Evolutionary conservation across 148 eudicot genomes (phyloP).

Genomic region (Spergularia bocconei): DNA sequence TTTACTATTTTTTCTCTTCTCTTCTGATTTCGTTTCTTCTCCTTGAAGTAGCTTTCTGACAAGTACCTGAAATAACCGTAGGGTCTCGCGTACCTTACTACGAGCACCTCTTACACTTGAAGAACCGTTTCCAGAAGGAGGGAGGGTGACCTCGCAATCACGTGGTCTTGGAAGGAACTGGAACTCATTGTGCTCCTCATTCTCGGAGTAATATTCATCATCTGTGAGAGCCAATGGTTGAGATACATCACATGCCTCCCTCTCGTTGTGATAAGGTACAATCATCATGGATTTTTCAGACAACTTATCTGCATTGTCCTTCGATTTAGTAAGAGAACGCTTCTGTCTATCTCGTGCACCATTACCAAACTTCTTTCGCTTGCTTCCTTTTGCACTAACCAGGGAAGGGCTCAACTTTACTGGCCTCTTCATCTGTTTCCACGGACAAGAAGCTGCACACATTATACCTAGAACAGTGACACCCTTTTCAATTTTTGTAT

Average conservation of each 20-base stretch:
- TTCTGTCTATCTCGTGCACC: constrained; percentile 24
- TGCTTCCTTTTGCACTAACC: constrained; percentile 23
- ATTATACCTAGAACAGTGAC: constrained; percentile 47
- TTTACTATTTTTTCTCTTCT: constrained; percentile 25
- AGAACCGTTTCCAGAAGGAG: constrained; percentile 45
- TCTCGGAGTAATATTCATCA: constrained; percentile 28
- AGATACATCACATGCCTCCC: constrained; percentile 1
- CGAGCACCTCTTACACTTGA: constrained; percentile 49
- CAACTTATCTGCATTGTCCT: constrained; percentile 5
- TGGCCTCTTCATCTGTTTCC: constrained; percentile 26
- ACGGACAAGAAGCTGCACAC: constrained; percentile 43
- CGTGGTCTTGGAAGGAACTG: constrained; percentile 18
- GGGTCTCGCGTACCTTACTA: constrained; percentile 62
- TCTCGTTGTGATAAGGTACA: constrained; percentile 18
- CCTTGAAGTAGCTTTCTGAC: constrained; percentile 71
- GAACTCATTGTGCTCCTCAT: constrained; percentile 29
- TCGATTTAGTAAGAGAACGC: constrained; percentile 14
- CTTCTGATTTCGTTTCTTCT: constrained; percentile 42
- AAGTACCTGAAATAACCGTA: constrained; percentile 56
- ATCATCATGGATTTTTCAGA: constrained; percentile 28
- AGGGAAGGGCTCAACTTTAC: constrained; percentile 14
- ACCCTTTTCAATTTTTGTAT: constrained; percentile 21
- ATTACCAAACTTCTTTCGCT: constrained; percentile 23
- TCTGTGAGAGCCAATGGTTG: constrained; percentile 2
- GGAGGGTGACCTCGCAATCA: constrained; percentile 39